These are phyloP conservation scores for Cercospora nicotianae DNA, from an alignment of 2,329 filamentous ascomycete species.

Conservation along the genomic window DNA sequence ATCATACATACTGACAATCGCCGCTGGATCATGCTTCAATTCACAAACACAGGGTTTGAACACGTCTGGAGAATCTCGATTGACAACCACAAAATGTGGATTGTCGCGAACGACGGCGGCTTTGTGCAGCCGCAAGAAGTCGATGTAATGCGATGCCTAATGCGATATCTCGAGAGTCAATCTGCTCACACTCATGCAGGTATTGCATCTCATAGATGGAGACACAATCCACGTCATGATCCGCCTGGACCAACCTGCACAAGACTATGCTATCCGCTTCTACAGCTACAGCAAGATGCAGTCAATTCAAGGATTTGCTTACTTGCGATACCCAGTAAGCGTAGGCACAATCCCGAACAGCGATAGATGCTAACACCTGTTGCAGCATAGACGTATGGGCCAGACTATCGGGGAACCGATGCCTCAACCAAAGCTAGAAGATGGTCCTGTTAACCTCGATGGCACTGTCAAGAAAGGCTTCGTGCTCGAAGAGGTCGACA, in stretches of 20 bases:
- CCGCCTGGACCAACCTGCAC: constrained; percentile 20
- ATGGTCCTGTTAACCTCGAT: constrained; percentile 19
- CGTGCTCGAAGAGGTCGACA: constrained; percentile 10
- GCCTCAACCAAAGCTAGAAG: constrained; percentile 18
- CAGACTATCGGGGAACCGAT: constrained; percentile 19
- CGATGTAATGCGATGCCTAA: not conserved
- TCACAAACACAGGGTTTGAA: constrained; percentile 24
- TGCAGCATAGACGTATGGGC: constrained; percentile 13
- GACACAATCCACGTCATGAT: constrained; percentile 24
- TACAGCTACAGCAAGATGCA: constrained; percentile 23
- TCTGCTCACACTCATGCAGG: not conserved
- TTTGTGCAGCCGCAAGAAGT: constrained; percentile 25
- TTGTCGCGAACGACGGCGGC: constrained; percentile 25
- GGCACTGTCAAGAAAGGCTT: constrained; percentile 19
- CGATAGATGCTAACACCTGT: not conserved
- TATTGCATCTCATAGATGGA: constrained; percentile 23
- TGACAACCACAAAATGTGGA: constrained; percentile 26
- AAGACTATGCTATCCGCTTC: constrained; percentile 25
- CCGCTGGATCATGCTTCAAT: constrained; percentile 25
- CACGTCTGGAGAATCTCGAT: constrained; percentile 26
- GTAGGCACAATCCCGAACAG: too few species aligned
- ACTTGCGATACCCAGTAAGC: constrained; percentile 20
- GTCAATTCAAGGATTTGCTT: constrained; percentile 24
- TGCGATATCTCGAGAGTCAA: not conserved
- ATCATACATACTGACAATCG: constrained; percentile 23